Evolutionary conservation across 352 stramenopile species (phyloP), one percentile per base, ranked within the genome.

Genomic region (Globisporangium middletonii): DNA sequence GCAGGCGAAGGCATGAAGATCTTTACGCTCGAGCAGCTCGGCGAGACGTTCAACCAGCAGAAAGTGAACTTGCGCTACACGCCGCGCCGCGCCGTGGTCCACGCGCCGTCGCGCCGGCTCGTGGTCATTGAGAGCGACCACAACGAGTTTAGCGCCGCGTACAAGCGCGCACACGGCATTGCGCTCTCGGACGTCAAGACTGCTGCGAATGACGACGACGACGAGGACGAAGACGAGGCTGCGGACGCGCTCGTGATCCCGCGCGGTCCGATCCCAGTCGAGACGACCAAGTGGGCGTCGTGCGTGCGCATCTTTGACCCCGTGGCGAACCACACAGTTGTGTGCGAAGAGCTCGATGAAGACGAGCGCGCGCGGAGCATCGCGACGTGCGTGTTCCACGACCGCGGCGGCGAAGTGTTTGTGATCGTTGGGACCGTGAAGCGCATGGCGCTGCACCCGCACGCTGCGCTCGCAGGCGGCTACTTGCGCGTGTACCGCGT

Each of bases 91-190:
- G 97, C 98, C 49, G 92, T 97, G 2, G 66, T 98, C 9, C 79
- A 99, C 49, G 85, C 84, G 8, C 67, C 79, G 13, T 88, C 80
- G 9, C 74, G 91, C 54, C 77, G 96, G 46, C 69, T 99, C 2
- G 79, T 98, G 38, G 72, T 99, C n/a, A 91, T 99, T 54, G 97
- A 99, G 75, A 97, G 88, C 48, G 97, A 99, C 67, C 92, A 98
- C 68, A 99, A 99, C 67, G 93, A 98, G 46, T 98, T 92, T 57
- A 92, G 86, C 44, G 78, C 88, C 37, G 86, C 92, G 44, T 94
- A 98, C 67, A 98, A 98, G 59, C 73, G 82, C 35, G 63, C 92
- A 49, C 68, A 87, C 59, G 78, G 83, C 3, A 60, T 90, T 28
- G 62, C 69, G 27, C 84, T 92, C 50, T 65, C 80, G 2, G 76